phyloP scores from a whole-genome alignment of 1,139 yeast genomes.

The Blastobotrys buckinghamii region DNA sequence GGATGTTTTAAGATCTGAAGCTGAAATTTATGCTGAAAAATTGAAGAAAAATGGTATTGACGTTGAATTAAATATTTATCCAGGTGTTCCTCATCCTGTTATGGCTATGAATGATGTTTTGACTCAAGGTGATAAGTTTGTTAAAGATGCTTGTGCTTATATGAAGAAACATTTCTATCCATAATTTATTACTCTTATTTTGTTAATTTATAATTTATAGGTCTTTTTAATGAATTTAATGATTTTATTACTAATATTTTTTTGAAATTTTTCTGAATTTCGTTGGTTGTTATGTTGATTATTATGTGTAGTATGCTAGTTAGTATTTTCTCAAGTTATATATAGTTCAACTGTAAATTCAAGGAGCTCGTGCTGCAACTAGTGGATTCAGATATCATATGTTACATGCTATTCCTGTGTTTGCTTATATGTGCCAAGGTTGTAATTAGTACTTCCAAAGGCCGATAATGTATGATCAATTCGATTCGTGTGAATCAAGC shows the following conservation, averaged over 20 bases:
- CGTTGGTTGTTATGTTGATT: too few relatives aligned
- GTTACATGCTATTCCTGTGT: too few relatives aligned
- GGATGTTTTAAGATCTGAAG: constrained; percentile 44
- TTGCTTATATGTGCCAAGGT: too few relatives aligned
- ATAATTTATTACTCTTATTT: not conserved
- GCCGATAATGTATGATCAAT: too few relatives aligned
- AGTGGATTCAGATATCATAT: too few relatives aligned
- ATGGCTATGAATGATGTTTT: constrained; percentile 45
- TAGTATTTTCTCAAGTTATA: too few relatives aligned
- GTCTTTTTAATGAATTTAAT: not conserved
- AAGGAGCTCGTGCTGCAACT: too few relatives aligned
- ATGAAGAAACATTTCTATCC: constrained; percentile 18
- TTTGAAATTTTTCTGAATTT: too few relatives aligned
- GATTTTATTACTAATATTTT: not conserved
- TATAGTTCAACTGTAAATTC: too few relatives aligned
- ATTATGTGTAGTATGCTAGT: too few relatives aligned
- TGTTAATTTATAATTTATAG: not conserved
- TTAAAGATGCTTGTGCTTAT: constrained; percentile 30
- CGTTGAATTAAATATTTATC: constrained; percentile 33
- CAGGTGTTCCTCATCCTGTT: constrained; percentile 45
- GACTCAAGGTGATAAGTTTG: constrained; percentile 38
- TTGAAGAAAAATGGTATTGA: constrained; percentile 38
- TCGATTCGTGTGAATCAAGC: too few relatives aligned
- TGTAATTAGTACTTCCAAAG: too few relatives aligned
- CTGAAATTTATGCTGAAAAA: constrained; percentile 40